These are phyloP conservation scores for Aspergillus pseudoviridinutans DNA, from an alignment of 2,329 filamentous ascomycete genomes.

Conservation along the genomic window DNA sequence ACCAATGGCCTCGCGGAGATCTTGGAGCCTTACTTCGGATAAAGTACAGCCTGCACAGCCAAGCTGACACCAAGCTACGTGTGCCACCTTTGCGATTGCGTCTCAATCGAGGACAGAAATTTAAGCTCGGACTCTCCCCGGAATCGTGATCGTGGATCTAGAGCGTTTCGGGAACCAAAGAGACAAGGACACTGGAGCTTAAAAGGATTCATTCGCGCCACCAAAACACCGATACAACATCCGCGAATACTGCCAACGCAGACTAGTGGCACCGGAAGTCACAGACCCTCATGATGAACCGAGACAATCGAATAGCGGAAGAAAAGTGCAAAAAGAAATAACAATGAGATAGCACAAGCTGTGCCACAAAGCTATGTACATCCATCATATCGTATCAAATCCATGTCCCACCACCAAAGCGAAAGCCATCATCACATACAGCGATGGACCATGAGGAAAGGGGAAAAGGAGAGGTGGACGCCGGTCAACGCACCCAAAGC, in stretches of 20 bases:
- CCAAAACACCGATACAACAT: constrained; percentile 29
- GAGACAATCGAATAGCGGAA: constrained; percentile 20
- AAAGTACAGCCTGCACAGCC: background rate
- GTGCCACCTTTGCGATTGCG: no score
- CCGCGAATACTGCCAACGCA: constrained; percentile 23
- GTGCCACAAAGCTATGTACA: constrained; percentile 33
- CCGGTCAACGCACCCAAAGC: background rate
- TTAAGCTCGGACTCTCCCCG: background rate
- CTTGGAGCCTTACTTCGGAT: background rate
- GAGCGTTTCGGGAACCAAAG: background rate
- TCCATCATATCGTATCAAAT: constrained; percentile 33
- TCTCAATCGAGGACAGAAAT: background rate
- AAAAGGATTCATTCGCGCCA: constrained; percentile 25
- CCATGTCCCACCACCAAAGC: constrained; percentile 7
- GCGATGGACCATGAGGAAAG: constrained; percentile 5
- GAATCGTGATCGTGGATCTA: background rate
- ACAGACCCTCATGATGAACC: constrained; percentile 21
- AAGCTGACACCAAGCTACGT: background rate
- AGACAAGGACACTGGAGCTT: constrained; percentile 12
- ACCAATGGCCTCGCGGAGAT: background rate
- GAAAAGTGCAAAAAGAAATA: constrained; percentile 23
- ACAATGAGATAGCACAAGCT: constrained; percentile 7
- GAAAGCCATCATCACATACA: constrained; percentile 1
- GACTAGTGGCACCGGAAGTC: constrained; percentile 15
- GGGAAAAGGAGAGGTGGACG: constrained; percentile 3